Conservation (phyloP, 2,329 filamentous ascomycete species). For the Neofusicoccum cordaticola region DNA sequence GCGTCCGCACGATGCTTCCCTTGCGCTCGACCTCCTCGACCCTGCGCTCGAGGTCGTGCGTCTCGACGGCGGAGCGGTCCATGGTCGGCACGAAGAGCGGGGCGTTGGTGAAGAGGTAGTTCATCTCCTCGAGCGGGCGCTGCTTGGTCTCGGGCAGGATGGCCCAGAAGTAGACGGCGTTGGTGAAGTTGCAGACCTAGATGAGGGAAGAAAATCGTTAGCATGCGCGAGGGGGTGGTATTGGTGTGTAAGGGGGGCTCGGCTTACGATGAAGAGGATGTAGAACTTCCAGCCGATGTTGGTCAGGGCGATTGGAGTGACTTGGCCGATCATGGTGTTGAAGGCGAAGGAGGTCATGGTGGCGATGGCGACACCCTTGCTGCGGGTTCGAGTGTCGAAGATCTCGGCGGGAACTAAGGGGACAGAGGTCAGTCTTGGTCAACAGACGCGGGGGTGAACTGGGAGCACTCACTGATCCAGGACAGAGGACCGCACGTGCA, state of each 20-base stretch:
- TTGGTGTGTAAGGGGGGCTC: background rate
- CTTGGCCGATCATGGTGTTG: slow-evolving; percentile 72
- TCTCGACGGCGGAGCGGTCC: slow-evolving; percentile 52
- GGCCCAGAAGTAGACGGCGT: slow-evolving; percentile 66
- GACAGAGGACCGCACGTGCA: slow-evolving; percentile 67
- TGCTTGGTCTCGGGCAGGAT: slow-evolving; percentile 65
- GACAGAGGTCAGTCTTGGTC: background rate
- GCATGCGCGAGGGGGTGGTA: background rate
- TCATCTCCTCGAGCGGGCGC: slow-evolving; percentile 66
- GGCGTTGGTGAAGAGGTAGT: slow-evolving; percentile 63
- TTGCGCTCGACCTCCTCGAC: slow-evolving; percentile 58
- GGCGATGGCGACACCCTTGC: slow-evolving; percentile 71
- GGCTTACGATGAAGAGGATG: slow-evolving; percentile 56
- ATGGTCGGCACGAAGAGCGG: slow-evolving; percentile 61
- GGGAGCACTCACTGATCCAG: slow-evolving; percentile 43
- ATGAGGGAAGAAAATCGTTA: no score
- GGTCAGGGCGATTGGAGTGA: slow-evolving; percentile 61
- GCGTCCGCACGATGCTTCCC: slow-evolving; percentile 24
- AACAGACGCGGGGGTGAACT: slow-evolving; percentile 55
- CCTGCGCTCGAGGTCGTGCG: slow-evolving; percentile 59
- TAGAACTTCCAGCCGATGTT: slow-evolving; percentile 57
- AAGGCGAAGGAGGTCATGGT: slow-evolving; percentile 73
- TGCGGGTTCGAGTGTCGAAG: slow-evolving; percentile 72
- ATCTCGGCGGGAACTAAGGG: slow-evolving; percentile 62
- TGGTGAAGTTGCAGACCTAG: slow-evolving; percentile 64